Evolutionary conservation across 371 early-diverging fungal species (phyloP).

Genomic region (Smittium mucronatum): DNA sequence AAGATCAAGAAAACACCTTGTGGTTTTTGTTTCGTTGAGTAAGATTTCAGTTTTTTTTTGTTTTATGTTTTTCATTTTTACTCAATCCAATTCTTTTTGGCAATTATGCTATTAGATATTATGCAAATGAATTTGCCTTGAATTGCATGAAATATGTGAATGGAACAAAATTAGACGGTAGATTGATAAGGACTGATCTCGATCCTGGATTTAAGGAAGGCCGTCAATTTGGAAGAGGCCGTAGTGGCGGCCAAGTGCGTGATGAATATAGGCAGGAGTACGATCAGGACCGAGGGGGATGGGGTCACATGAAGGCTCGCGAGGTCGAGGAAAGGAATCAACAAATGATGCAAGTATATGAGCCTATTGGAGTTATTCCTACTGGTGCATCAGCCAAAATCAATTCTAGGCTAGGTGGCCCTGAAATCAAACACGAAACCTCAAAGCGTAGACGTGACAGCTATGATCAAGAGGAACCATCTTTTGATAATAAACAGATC

Average conservation of each 20-base stretch:
- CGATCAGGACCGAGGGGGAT: constrained; percentile 93
- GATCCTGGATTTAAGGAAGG: constrained; percentile 95
- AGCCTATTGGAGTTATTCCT: constrained; percentile 23
- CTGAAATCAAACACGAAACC: background rate
- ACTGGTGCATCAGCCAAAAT: constrained; percentile 22
- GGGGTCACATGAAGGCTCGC: constrained; percentile 67
- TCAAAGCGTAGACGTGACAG: background rate
- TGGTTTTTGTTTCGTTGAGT: constrained; percentile 99
- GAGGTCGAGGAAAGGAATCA: constrained; percentile 49
- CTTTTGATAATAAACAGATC: too few relatives aligned
- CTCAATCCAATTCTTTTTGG: constrained; percentile 9
- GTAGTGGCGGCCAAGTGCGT: constrained; percentile 88
- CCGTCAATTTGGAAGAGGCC: constrained; percentile 93
- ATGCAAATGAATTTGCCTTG: constrained; percentile 68
- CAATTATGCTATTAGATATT: constrained; percentile 47
- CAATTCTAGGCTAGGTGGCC: constrained; percentile 21
- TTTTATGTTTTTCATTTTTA: constrained; percentile 17
- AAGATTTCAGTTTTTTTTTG: constrained; percentile 21
- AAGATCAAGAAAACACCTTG: constrained; percentile 88
- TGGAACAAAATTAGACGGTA: constrained; percentile 90
- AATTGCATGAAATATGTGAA: constrained; percentile 89
- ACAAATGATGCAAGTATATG: constrained; percentile 40
- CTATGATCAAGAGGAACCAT: background rate
- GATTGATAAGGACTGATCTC: constrained; percentile 87
- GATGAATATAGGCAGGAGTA: constrained; percentile 91